Base-by-base conservation (phyloP, 768 basidiomycete genomes). In the button mushroom (Agaricus bisporus) region DNA sequence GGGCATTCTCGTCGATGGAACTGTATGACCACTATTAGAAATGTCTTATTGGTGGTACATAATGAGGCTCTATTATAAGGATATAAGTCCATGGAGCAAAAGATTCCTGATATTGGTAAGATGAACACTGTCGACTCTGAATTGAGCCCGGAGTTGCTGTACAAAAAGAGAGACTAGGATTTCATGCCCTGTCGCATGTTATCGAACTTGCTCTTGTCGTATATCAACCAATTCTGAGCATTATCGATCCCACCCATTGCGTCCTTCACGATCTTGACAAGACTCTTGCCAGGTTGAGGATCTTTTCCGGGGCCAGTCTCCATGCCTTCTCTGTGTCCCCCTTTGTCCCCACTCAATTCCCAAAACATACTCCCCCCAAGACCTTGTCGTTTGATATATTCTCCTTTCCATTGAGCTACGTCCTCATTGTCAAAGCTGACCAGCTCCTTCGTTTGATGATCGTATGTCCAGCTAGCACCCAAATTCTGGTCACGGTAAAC, bases 331-430 rank as follows among this genome's bases (percentile, higher is more conserved):
- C 88, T 78, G 28, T 66, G 60, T 4, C 70, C 70, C 1, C 81
- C 81, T 66, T 92, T 91, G 70, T 98, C 95, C 2, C 91, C 92
- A 59, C 86, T 88, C 39, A 95, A 73, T 66, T 95, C 91, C 91
- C 91, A 93, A 60, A 86, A 86, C 97, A 99, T 99, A 51, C 87
- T 88, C 0, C 97, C 97, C 5, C 89, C 91, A 4, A 98, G 71
- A 0, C 81, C 80, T 63, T 86, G 80, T 35, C 79, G 75, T 61
- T 73, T 73, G 63, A 98, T 93, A 73, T 86, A 98, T 54, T 78
- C 76, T 12, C 88, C 91, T 67, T 95, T 94, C 78, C 78, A 77
- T 48, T 67, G 66, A 2, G 78, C 91, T 1, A 89, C 77, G 18
- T 79, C 70, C 51, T 85, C 87, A 41, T 72, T 79, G 63, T 95